Conservation (phyloP, 2,329 filamentous ascomycete species). For the Scleromitrula shiraiana region DNA sequence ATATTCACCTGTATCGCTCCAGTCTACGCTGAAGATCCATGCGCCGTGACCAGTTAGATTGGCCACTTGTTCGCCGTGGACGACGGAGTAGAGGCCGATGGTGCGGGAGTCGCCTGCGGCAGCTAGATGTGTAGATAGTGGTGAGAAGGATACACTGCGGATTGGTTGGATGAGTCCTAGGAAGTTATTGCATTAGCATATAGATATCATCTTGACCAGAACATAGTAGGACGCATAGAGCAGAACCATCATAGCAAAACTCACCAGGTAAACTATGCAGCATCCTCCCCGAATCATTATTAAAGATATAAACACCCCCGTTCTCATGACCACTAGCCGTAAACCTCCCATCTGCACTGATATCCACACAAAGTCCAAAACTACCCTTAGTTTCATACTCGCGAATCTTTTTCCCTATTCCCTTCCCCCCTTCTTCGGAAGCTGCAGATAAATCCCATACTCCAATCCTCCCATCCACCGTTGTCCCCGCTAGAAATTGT, state of each 20-base stretch:
- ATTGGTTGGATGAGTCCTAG: constrained; percentile 82
- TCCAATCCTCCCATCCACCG: constrained; percentile 78
- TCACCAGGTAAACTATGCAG: constrained; percentile 75
- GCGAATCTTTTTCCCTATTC: constrained; percentile 51
- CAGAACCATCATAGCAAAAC: no score
- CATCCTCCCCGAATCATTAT: constrained; percentile 79
- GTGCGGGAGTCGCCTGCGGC: constrained; percentile 83
- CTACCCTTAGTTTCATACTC: constrained; percentile 89
- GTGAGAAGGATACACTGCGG: constrained; percentile 79
- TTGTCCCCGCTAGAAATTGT: constrained; percentile 76
- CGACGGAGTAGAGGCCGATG: constrained; percentile 87
- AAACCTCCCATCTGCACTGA: constrained; percentile 71
- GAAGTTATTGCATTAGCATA: constrained; percentile 19
- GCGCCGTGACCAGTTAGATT: constrained; percentile 72
- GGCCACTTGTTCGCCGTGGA: constrained; percentile 84
- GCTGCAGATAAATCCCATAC: constrained; percentile 60
- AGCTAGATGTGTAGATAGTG: constrained; percentile 73
- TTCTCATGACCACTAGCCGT: constrained; percentile 92
- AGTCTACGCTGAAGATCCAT: constrained; percentile 88
- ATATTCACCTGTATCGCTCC: constrained; percentile 89
- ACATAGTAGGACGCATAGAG: not conserved
- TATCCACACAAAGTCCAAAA: constrained; percentile 82
- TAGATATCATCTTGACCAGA: not conserved
- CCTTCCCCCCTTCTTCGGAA: constrained; percentile 25
- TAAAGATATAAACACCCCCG: constrained; percentile 88